Evolutionary conservation across 306 rosid species (phyloP).

Genomic region (Corylus avellana): DNA sequence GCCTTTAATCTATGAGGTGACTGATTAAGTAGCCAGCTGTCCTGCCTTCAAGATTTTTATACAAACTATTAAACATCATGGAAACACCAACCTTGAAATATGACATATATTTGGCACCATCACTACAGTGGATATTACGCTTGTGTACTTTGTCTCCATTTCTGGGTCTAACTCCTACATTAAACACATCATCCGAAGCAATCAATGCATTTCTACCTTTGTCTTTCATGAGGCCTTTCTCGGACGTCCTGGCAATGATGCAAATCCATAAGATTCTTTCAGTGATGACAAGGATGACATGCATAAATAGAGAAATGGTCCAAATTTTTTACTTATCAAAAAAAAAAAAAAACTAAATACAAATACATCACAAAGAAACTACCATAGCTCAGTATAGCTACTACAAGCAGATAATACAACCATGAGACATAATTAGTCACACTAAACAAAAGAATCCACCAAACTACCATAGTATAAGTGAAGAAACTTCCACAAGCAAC

Average conservation of each 20-base stretch:
- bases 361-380: background rate
- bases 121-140: slow-evolving; percentile 49
- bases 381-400: slow-evolving; percentile 3
- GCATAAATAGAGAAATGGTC: too few relatives aligned
- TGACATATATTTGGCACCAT: slow-evolving; percentile 87
- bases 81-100: slow-evolving; percentile 77
- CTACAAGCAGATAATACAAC: slow-evolving; percentile 19
- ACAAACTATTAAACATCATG: slow-evolving; percentile 7
- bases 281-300: background rate
- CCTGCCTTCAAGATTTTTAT: slow-evolving; percentile 10
- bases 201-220: slow-evolving; percentile 45
- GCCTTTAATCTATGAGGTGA: slow-evolving; percentile 10
- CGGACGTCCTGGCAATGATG: slow-evolving; percentile 51
- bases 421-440: background rate
- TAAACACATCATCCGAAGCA: slow-evolving; percentile 45
- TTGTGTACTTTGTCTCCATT: slow-evolving; percentile 59
- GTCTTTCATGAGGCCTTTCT: slow-evolving; percentile 48
- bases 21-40: slow-evolving; percentile 1
- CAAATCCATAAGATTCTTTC: slow-evolving; percentile 31
- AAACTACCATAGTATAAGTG: background rate
- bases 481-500: slow-evolving; percentile 4
- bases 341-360: background rate
- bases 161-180: slow-evolving; percentile 42
- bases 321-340: too few relatives aligned
- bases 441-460: background rate